A percentile compares a stretch with the other conserved stretches of the same genome.
These are phyloP conservation scores for Chaetomium sp. DNA, from an alignment of 2,329 filamentous ascomycete genomes.

Conservation along the genomic window DNA sequence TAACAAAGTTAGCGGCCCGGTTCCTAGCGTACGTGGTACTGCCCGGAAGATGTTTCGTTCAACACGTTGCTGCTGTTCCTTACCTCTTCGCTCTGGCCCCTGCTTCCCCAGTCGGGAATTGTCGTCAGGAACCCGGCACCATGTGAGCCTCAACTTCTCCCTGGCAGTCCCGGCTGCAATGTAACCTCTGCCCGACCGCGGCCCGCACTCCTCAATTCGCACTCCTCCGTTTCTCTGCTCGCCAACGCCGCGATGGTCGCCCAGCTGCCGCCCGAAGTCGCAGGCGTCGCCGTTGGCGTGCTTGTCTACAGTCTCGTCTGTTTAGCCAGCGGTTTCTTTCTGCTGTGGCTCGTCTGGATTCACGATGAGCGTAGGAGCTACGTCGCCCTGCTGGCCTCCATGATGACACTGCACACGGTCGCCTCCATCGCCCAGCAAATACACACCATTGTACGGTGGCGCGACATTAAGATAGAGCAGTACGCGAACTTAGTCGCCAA, in stretches of 20 bases:
- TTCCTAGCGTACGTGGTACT: no score
- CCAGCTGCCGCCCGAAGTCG: constrained; percentile 31
- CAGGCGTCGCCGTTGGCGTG: constrained; percentile 29
- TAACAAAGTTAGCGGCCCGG: no score
- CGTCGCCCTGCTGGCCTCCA: constrained; percentile 34
- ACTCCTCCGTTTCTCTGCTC: neutral
- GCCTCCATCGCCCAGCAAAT: constrained; percentile 38
- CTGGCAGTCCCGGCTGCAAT: neutral
- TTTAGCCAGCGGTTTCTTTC: constrained; percentile 27
- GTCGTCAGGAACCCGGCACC: neutral
- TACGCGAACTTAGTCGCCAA: constrained; percentile 32
- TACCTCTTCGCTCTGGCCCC: no score
- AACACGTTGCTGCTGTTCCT: no score
- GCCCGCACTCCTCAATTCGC: neutral
- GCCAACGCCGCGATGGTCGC: constrained; percentile 28
- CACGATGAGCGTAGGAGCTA: constrained; percentile 38
- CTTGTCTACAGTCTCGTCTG: constrained; percentile 33
- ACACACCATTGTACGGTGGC: constrained; percentile 35
- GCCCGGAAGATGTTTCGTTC: no score
- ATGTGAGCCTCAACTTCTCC: neutral
- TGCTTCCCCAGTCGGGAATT: no score
- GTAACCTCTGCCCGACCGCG: neutral
- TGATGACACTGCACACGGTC: constrained; percentile 31
- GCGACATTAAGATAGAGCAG: constrained; percentile 34
- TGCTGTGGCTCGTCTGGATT: constrained; percentile 34